A percentile compares a stretch with the other conserved stretches of the same genome.
These are phyloP conservation scores for Pisolithus microcarpus DNA, from an alignment of 768 basidiomycete genomes.

Conservation along the genomic window DNA sequence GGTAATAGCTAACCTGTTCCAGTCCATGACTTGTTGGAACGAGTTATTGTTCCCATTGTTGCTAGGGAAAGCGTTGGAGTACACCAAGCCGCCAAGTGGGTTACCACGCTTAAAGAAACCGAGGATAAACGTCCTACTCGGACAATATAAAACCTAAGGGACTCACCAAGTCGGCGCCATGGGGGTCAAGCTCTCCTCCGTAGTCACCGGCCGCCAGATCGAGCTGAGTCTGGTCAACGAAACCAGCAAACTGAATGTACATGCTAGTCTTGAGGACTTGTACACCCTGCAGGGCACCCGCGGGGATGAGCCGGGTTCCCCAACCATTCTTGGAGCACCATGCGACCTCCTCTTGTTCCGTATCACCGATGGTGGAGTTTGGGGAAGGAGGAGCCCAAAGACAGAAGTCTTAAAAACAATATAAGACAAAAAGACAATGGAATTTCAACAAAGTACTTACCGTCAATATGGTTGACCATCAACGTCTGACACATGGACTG, in stretches of 20 bases:
- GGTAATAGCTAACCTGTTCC: constrained; percentile 47
- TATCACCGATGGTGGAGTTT: constrained; percentile 51
- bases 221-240: constrained; percentile 55
- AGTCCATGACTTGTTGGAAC: constrained; percentile 52
- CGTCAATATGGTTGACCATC: constrained; percentile 48
- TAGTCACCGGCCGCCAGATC: constrained; percentile 46
- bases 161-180: constrained; percentile 58
- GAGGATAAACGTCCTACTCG: constrained; percentile 4
- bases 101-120: constrained; percentile 57
- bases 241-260: constrained; percentile 56
- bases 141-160: constrained; percentile 6
- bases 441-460: constrained; percentile 14
- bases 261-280: constrained; percentile 54
- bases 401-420: constrained; percentile 53
- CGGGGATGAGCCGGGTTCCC: constrained; percentile 67
- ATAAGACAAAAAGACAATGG: constrained; percentile 6
- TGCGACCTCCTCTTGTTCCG: constrained; percentile 62
- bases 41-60: constrained; percentile 32
- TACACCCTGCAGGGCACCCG: constrained; percentile 52
- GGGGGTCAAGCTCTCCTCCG: constrained; percentile 76
- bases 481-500: constrained; percentile 63
- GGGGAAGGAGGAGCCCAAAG: constrained; percentile 50
- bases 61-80: constrained; percentile 48
- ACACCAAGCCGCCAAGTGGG: constrained; percentile 67
- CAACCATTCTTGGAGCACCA: constrained; percentile 63